Conservation (phyloP, 805 yeast genomes). For the Yarrowia sp. region DNA sequence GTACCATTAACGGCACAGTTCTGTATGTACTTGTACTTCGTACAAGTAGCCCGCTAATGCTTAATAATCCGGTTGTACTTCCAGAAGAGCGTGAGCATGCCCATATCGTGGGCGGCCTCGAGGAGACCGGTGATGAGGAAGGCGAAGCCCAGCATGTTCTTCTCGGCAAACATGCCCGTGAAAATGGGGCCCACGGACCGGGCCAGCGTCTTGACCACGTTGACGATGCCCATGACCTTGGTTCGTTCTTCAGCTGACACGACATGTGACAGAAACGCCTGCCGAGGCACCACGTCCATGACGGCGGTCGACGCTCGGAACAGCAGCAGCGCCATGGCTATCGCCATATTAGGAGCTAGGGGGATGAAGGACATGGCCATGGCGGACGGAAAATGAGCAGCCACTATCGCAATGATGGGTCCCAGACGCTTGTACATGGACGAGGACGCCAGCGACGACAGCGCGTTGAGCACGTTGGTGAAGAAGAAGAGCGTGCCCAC, state of each 20-base stretch:
- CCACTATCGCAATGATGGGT: slow-evolving; percentile 76
- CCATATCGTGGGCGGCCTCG: slow-evolving; percentile 47
- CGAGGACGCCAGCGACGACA: slow-evolving; percentile 81
- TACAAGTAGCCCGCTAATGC: too few species aligned
- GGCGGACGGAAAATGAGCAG: slow-evolving; percentile 81
- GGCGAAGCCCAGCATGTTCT: slow-evolving; percentile 46
- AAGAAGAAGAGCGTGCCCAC: slow-evolving; percentile 71
- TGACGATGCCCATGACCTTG: slow-evolving; percentile 82
- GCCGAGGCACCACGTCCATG: slow-evolving; percentile 94
- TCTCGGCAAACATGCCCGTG: slow-evolving; percentile 75
- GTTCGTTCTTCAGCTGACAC: slow-evolving; percentile 71
- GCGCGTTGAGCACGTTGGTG: slow-evolving; percentile 66
- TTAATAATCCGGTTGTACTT: slow-evolving; percentile 30
- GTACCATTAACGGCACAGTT: too few species aligned
- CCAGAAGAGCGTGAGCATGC: slow-evolving; percentile 39
- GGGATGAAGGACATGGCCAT: slow-evolving; percentile 65
- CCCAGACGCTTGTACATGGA: slow-evolving; percentile 70
- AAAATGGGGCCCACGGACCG: slow-evolving; percentile 81
- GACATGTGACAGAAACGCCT: slow-evolving; percentile 73
- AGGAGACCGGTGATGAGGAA: slow-evolving; percentile 50
- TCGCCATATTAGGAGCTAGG: slow-evolving; percentile 51
- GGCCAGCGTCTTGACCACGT: slow-evolving; percentile 84
- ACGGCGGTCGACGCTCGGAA: slow-evolving; percentile 69
- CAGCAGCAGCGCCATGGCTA: slow-evolving; percentile 61
- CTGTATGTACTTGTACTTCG: too few species aligned